Evolutionary conservation across 805 yeast species (phyloP).

Genomic region (Sugiyamaella americana): DNA sequence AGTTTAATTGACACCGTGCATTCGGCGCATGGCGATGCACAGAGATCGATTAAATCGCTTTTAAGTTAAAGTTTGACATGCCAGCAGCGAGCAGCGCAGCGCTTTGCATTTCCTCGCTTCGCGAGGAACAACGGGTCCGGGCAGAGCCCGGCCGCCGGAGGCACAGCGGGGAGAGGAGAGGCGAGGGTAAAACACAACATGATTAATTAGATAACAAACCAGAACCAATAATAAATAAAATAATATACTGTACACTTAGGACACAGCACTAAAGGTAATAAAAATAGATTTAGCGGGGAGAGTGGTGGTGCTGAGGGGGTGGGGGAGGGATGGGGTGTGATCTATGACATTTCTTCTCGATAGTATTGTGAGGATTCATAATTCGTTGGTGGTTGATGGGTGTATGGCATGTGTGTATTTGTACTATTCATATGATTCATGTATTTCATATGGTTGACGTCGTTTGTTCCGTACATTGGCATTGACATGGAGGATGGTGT

Average conservation of each 20-base stretch:
- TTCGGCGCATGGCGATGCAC: too few species aligned
- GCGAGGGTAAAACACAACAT: background rate
- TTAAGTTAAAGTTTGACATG: constrained; percentile 5
- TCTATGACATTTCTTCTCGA: background rate
- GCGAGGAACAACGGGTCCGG: background rate
- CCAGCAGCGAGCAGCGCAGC: background rate
- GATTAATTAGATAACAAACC: background rate
- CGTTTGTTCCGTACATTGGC: background rate
- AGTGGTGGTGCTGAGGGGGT: background rate
- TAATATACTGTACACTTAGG: background rate
- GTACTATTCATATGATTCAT: background rate
- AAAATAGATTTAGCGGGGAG: background rate
- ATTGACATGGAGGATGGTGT: background rate
- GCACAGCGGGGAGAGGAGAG: background rate
- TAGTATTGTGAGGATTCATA: background rate
- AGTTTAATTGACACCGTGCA: background rate
- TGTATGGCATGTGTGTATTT: background rate
- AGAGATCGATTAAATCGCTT: too few species aligned
- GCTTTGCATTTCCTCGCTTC: too few species aligned
- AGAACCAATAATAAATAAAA: constrained; percentile 3
- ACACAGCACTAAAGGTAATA: background rate
- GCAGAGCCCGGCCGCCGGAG: background rate
- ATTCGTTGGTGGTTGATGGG: background rate
- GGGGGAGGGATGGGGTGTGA: background rate
- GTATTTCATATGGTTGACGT: background rate